Base-by-base conservation (phyloP, 208 protist genomes). In the Leishmania gerbilli region DNA sequence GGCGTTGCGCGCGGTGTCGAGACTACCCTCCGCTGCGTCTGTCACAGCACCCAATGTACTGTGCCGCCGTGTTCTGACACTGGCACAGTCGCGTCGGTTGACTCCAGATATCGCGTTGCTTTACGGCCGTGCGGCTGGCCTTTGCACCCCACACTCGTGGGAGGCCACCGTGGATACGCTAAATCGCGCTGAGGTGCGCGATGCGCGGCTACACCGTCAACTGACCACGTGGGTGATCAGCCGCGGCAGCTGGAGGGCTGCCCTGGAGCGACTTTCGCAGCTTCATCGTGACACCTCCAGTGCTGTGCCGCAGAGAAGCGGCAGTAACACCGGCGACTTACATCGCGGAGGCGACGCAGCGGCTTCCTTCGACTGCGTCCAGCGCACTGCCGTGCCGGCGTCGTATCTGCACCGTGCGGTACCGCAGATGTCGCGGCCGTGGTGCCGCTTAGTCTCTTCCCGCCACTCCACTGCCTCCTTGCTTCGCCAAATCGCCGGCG, bases 131-230 rank as follows among this genome's bases (percentile, higher is more conserved):
- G 87, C 87, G 60, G 86, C 92, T 11, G 92, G 89, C 8, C 80
- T 93, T 9, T 79, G 88, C 68, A 87, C 83, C 15, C 88, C 92
- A 11, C 77, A 90, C 40, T 40, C 71, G 49, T 96, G 92, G 92
- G 69, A 37, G 53, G 75, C 51, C 40, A 87, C 92, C 7, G 72
- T 94, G 79, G 42, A 68, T 55, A 31, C 71, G 72, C 79, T 93
- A 49, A 37, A 40, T 15, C 8, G 49, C 42, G 40, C 74, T 0
- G 67, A 81, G 55, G 81, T 72, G 34, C 56, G 47, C 5, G 55
- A 60, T 62, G 58, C 62, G 13, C 56, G 53, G 21, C 17, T 67
- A 42, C 47, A 81, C 47, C 37, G 71, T 49, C 37, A 76, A 21
- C 67, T 76, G 69, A 58, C 62, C 15, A 40, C 91, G 74, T 95